Base-by-base conservation (phyloP, 768 basidiomycete species). In the Mycena sanguinolenta region DNA sequence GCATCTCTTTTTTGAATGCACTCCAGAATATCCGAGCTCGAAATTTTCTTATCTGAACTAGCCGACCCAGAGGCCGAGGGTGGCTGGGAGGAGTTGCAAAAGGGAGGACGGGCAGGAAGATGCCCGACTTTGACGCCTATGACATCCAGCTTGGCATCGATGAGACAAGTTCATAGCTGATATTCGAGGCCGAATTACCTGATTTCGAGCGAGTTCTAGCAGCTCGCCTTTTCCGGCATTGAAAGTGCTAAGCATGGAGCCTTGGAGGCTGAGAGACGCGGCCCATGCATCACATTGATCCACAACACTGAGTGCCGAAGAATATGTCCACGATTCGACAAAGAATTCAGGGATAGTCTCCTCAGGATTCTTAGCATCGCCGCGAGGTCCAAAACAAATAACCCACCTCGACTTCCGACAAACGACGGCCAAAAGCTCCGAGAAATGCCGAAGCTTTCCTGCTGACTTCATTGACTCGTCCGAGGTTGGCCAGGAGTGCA, bases 281-380 rank as follows among this genome's bases (percentile, higher is more conserved):
- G 87, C 86, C 94, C 95, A 96, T 2, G 81, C 79, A 71, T 94
- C 92, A 74, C 92, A 94, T 73, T 91, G 91, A 16, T 95, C 91
- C 30, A 96, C 89, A 52, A 92, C 90, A 71, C 92, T 95, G 52
- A 97, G 84, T 23, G 95, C 91, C 0, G 96, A 95, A 21, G 94
- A 95, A 80, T 95, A 98, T 38, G 89, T 92, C 98, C 98, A 99
- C 0, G 94, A 92, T 77, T 98, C 95, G 38, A 98, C 84, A 77
- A 97, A 98, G 76, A 91, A 89, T 21, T 83, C 82, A 0, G 92
- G 87, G 27, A 93, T 82, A 5, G 83, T 85, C 38, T 75, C 77
- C 88, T 91, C 68, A 72, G 69, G 21, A 25, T 50, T 39, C 39
- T 53, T 58, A 52, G 30, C 32, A 67, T 57, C 17, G 32, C 5